These are phyloP conservation scores for Neocucurbitaria cava DNA, from an alignment of 2,329 filamentous ascomycete species.

Conservation along the genomic window DNA sequence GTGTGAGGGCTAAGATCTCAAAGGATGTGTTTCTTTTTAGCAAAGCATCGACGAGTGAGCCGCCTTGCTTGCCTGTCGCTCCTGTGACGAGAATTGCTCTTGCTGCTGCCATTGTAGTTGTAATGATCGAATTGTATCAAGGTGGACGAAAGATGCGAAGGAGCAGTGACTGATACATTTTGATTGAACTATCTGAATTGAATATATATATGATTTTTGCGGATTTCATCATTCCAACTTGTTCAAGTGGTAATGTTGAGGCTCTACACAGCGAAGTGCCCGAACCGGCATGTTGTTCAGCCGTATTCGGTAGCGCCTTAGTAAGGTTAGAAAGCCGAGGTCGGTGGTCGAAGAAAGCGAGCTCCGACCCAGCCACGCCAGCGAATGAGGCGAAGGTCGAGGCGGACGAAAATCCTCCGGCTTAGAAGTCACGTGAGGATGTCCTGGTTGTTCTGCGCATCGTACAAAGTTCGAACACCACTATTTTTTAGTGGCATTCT, in stretches of 20 bases:
- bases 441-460: too few species aligned
- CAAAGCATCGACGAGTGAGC: slow-evolving; percentile 50
- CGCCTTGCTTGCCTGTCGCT: slow-evolving; percentile 56
- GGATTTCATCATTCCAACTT: not conserved
- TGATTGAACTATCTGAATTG: not conserved
- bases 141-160: not conserved
- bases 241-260: not conserved
- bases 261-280: not conserved
- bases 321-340: not conserved
- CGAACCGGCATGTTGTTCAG: not conserved
- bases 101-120: slow-evolving; percentile 3
- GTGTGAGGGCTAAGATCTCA: slow-evolving; percentile 64
- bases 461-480: too few species aligned
- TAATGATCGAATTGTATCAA: not conserved
- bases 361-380: not conserved
- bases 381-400: not conserved
- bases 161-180: not conserved
- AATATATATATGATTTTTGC: not conserved
- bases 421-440: too few species aligned
- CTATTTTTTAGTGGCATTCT: too few species aligned
- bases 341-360: not conserved
- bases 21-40: slow-evolving; percentile 47
- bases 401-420: too few species aligned
- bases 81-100: slow-evolving; percentile 49
- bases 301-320: not conserved